Base-by-base conservation (phyloP, 129 eudicot genomes). In the Saposhnikovia divaricata region DNA sequence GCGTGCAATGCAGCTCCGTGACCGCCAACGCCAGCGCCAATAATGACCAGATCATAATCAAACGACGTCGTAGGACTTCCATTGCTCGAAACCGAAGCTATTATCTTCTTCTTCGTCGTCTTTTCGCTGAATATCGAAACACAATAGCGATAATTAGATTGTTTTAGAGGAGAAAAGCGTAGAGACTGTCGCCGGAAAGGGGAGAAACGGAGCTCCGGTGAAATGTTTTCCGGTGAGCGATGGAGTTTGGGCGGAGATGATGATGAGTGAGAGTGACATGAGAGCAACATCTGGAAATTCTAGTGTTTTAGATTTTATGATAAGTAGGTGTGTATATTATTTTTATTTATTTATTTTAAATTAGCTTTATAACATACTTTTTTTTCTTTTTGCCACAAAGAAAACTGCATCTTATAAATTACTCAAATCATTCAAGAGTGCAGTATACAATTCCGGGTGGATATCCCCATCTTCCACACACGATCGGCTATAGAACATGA, bases 1-100 rank as follows among this genome's bases (percentile, higher is more conserved):
- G 96, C 98, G 76, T 93, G 96, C 79, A 93, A 83, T 72, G 98
- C 96, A 80, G 98, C 98, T 55, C 98, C 98, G 78, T 93, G 98
- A 48, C 98, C 98, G 28, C 96, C 98, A 78, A 93, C 98, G 28
- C 98, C 98, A 74, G 98, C 96, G 19, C 98, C 98, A 14, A 93
- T 90, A 63, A 90, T 90, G 23, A 93, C 91, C 63, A 93, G 87
- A 85, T 87, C 98, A 57, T 93, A 93, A 81, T 90, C 93, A 66
- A 93, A 87, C 61, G 85, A 68, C 57, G 45, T 75, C 40, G 85
- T 48, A 79, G 86, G 83, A 65, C 82, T 85, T 27, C 91, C 91
- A 57, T 89, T 91, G 46, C 43, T 45, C n/a, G 78, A 76, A 46
- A 83, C 51, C 46, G 87, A 87, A 72, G 88, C 89, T 53, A 85